Conservation (phyloP, 257 asterid species). For the Ilex asprella region DNA sequence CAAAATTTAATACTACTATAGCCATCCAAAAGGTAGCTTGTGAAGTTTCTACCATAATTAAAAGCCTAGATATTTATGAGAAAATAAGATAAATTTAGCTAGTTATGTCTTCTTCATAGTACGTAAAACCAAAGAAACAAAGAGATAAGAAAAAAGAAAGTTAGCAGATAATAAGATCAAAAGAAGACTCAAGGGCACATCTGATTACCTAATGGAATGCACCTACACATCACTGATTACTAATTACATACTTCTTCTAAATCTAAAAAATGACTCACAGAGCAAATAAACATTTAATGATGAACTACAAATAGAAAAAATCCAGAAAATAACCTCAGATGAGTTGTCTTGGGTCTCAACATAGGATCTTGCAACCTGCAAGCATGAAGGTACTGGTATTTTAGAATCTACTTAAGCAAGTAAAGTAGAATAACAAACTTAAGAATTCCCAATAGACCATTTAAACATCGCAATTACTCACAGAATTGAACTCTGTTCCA, state of each 20-base stretch:
- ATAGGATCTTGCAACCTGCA: constrained; percentile 37
- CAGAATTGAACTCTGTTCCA: constrained; percentile 28
- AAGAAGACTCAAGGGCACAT: neutral
- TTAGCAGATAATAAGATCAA: too few species aligned
- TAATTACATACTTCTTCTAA: neutral
- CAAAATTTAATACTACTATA: neutral
- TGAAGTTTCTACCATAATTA: too few species aligned
- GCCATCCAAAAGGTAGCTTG: too few species aligned
- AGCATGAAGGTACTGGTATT: constrained; percentile 11
- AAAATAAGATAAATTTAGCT: too few species aligned
- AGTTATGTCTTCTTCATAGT: too few species aligned
- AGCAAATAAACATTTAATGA: neutral
- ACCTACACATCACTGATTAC: neutral
- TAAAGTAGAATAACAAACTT: constrained; percentile 6
- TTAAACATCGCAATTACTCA: constrained; percentile 11
- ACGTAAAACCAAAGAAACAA: too few species aligned
- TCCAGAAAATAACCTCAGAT: constrained; percentile 29
- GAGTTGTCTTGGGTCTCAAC: constrained; percentile 28
- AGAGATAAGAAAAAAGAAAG: too few species aligned
- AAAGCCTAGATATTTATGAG: too few species aligned
- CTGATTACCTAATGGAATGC: too few species aligned
- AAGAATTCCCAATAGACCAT: constrained; percentile 1
- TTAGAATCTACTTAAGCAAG: constrained; percentile 4
- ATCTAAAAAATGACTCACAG: neutral
- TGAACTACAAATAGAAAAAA: constrained; percentile 3